A percentile compares a stretch with the other conserved stretches of the same genome.
Evolutionary conservation across 495 filamentous ascomycete genomes (phyloP).

Genomic region (Neurospora africana): DNA sequence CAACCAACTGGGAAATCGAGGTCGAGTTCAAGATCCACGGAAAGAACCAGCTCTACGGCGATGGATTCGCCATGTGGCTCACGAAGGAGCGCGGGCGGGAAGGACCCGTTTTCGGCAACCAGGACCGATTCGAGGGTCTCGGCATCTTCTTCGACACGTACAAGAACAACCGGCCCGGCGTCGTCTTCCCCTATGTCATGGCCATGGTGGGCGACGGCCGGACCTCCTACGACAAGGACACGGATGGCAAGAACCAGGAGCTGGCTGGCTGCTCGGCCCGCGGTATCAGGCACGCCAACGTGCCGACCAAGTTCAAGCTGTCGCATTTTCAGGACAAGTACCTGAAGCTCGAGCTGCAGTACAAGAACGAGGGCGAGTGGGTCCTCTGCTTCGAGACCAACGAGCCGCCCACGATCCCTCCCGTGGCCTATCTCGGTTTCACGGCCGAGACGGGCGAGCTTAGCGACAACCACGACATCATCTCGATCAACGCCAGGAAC

Average conservation of each 20-base stretch:
- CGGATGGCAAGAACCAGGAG: slow-evolving; percentile 90
- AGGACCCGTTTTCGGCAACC: slow-evolving; percentile 81
- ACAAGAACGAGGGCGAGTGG: slow-evolving; percentile 85
- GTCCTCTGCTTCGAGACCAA: slow-evolving; percentile 74
- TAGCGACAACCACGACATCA: slow-evolving; percentile 95
- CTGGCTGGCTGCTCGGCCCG: slow-evolving; percentile 90
- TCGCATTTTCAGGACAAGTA: slow-evolving; percentile 97
- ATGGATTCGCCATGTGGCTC: slow-evolving; percentile 97
- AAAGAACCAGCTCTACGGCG: slow-evolving; percentile 71
- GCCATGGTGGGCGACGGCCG: slow-evolving; percentile 92
- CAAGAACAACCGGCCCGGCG: slow-evolving; percentile 96
- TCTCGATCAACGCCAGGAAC: slow-evolving; percentile 78
- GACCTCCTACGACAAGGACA: slow-evolving; percentile 82
- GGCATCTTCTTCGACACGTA: slow-evolving; percentile 99
- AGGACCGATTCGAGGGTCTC: slow-evolving; percentile 86
- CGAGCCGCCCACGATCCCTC: slow-evolving; percentile 68
- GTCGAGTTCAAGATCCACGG: slow-evolving; percentile 87
- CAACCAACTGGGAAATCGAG: slow-evolving; percentile 99
- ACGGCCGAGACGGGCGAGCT: slow-evolving; percentile 93
- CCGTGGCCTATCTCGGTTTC: slow-evolving; percentile 90
- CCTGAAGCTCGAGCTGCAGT: slow-evolving; percentile 82
- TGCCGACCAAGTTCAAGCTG: slow-evolving; percentile 76
- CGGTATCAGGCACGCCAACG: slow-evolving; percentile 65
- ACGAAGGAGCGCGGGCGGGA: slow-evolving; percentile 77
- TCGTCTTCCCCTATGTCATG: slow-evolving; percentile 96